Base-by-base conservation (phyloP, 768 basidiomycete species). In the Macrolepiota albuminosa region DNA sequence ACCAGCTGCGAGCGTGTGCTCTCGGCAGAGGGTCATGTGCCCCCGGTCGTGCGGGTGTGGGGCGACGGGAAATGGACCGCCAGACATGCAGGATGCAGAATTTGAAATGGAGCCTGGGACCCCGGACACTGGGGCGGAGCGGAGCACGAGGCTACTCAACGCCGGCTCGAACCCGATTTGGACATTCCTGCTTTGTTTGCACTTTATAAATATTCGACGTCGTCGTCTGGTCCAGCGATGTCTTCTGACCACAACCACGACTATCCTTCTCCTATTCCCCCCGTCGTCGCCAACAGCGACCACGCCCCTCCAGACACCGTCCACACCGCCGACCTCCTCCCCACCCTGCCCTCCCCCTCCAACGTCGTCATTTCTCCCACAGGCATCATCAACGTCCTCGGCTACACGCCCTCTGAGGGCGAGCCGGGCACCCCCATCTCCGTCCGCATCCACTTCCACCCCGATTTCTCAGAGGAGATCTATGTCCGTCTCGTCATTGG, bases 401-500 rank as follows among this genome's bases (percentile, higher is more conserved):
- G 79, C 61, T 91, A 84, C 71, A 74, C 81, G 13, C 88, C 89
- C 9, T 71, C 77, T 21, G 81, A 87, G 68, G 92, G 91, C 59
- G 79, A 81, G 62, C 72, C 78, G 24, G 87, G 86, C 58, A 79
- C 83, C 0, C 83, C 81, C 53, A 82, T 94, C 68, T 78, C 83
- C 39, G 84, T 89, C 63, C 78, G 81, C 64, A 81, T 87, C 57
- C 81, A 83, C 64, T 86, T 88, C 71, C 76, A 75, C 64, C 78
- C 77, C 61, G 75, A 75, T 14, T 72, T 73, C 34, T 75, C 80
- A 10, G 81, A 83, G 57, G 71, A 78, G 6, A 79, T 89, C 40
- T 85, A 80, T 60, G 82, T 93, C 26, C 84, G 92, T 54, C 83
- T 94, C 63, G 84, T 93, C 65, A 78, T 94, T 63, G 91, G 87